Evolutionary conservation across 495 filamentous ascomycete species (phyloP), one percentile per base, ranked within the genome.

Genomic region (Glonium stellatum): DNA sequence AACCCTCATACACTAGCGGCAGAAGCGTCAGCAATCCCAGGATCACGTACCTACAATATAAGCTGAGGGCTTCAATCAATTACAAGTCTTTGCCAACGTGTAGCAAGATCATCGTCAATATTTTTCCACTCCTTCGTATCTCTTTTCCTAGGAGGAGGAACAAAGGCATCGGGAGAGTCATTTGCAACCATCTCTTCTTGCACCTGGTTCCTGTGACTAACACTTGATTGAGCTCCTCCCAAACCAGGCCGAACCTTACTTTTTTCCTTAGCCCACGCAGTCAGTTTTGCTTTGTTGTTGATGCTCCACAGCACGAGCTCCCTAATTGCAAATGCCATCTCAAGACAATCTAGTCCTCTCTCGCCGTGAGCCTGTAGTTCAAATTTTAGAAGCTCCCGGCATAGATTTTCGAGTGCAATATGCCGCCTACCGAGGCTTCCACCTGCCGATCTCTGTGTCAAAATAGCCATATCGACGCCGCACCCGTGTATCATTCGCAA

Each of bases 401-500:
- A 64, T 6, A 64, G 49, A 19, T 37, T 67, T 12, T 63, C 61
- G 1, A 67, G 55, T 49, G 55, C 60, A 5, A 60, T 39, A 36
- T 67, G 52, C 48, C 42, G 21, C 55, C 64, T 67, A 15, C 57
- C 58, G 1, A 67, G 54, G 9, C 57, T 61, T 44, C 36, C 35
- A 10, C 52, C 34, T 13, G 65, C 60, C 12, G 61, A 57, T 23
- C 59, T 58, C 31, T 67, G 54, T 15, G 60, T 36, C 5, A 51
- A 3, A 47, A 60, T 64, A 5, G 48, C 58, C 22, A 65, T 48
- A 51, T 81, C 79, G 9, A 81, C 73, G 25, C 78, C 64, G 5
- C 64, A 65, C 0, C 62, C 50, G 54, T 79, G 79, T 22, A 74
- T 63, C 31, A 80, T 73, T 9, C 76, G 70, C 25, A 81, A 65